Percentiles rank a stretch among this genome's conserved stretches.
Conservation (phyloP, 2,329 filamentous ascomycete genomes). For the Alternaria infectoria region DNA sequence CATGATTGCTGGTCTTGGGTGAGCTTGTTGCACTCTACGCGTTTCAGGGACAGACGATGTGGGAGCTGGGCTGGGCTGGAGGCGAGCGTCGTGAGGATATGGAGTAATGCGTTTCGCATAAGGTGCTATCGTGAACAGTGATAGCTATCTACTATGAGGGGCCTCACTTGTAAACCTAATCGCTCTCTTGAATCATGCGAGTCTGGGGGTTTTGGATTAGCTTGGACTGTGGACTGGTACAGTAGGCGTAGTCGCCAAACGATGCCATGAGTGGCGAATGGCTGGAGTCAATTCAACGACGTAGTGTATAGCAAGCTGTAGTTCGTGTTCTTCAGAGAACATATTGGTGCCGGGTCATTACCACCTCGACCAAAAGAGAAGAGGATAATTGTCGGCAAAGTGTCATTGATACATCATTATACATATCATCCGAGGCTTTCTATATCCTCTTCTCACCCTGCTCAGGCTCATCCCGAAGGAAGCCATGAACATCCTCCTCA, state of each 20-base stretch:
- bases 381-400: neutral
- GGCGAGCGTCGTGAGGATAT: neutral
- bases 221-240: neutral
- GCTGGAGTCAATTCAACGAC: neutral
- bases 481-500: constrained; percentile 20
- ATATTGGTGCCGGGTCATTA: neutral
- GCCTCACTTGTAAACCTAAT: neutral
- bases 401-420: neutral
- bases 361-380: no score
- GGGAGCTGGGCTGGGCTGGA: neutral
- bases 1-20: neutral
- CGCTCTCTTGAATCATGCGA: neutral
- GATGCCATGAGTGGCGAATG: neutral
- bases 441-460: neutral
- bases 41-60: neutral
- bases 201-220: neutral
- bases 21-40: neutral
- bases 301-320: neutral
- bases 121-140: neutral
- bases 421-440: neutral
- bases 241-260: neutral
- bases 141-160: neutral
- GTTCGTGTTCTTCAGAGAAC: neutral
- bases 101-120: neutral
- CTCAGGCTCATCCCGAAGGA: constrained; percentile 17